These are phyloP conservation scores for Lachnum nothofagi DNA, from an alignment of 2,329 filamentous ascomycete species.

Conservation along the genomic window DNA sequence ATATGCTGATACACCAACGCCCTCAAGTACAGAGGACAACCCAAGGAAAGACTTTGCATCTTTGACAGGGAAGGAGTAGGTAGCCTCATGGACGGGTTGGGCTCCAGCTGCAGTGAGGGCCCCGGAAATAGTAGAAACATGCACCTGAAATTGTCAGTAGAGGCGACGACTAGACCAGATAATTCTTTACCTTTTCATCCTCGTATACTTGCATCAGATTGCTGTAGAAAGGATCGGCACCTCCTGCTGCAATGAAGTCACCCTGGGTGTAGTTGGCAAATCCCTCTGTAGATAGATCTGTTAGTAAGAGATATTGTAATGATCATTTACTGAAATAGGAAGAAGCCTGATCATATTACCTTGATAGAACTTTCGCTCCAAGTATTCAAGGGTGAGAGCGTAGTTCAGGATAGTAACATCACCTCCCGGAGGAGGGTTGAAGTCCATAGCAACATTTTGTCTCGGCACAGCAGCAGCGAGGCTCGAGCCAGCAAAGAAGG, in stretches of 20 bases:
- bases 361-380: constrained; percentile 59
- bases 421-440: no score
- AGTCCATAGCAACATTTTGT: no score
- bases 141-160: no score
- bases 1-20: constrained; percentile 55
- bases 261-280: constrained; percentile 38
- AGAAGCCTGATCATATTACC: constrained; percentile 52
- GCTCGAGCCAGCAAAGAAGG: no score
- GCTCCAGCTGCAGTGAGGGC: constrained; percentile 45
- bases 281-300: no score
- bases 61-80: constrained; percentile 50
- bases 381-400: constrained; percentile 48
- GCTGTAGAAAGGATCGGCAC: constrained; percentile 46
- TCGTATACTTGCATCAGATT: constrained; percentile 50
- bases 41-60: constrained; percentile 47
- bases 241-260: constrained; percentile 49
- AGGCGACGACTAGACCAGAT: no score
- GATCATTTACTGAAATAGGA: neutral
- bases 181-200: no score
- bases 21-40: constrained; percentile 50
- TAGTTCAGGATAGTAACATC: no score
- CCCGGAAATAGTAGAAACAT: constrained; percentile 52
- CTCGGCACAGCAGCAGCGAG: no score
- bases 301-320: neutral
- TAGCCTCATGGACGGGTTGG: constrained; percentile 48